phyloP scores from a whole-genome alignment of 2,329 filamentous ascomycete species.

The Stachybotrys echinatus region DNA sequence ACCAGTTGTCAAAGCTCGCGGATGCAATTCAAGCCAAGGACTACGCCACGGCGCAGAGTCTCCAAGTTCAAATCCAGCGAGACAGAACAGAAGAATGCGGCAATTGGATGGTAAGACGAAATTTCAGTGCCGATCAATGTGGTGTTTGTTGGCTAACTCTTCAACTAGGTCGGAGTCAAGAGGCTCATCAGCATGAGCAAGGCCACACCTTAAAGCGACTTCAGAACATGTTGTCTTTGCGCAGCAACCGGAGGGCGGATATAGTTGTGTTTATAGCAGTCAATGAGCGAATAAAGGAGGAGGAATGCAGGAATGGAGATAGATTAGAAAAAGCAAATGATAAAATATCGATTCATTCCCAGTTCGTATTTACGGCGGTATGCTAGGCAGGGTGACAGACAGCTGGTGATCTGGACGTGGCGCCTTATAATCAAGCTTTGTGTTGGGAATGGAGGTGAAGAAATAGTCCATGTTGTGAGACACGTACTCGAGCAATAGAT shows the following conservation, averaged over 20 bases:
- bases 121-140: neutral
- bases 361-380: neutral
- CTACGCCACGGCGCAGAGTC: conserved; percentile 59
- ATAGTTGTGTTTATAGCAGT: conserved; percentile 13
- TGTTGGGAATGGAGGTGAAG: no score
- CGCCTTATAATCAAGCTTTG: no score
- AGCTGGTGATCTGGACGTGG: neutral
- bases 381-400: neutral
- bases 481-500: no score
- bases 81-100: conserved; percentile 77
- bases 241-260: no score
- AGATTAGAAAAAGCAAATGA: conserved; percentile 21
- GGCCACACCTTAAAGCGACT: conserved; percentile 53
- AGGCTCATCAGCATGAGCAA: conserved; percentile 75
- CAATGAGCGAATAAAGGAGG: conserved; percentile 14
- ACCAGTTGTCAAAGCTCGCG: conserved; percentile 59
- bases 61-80: conserved; percentile 71
- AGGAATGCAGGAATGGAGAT: conserved; percentile 13
- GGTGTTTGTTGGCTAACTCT: neutral
- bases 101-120: conserved; percentile 73
- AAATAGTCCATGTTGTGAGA: no score
- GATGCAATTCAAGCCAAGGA: conserved; percentile 63
- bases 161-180: conserved; percentile 64
- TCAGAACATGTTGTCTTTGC: neutral
- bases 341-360: conserved; percentile 4